Evolutionary conservation across 306 rosid genomes (phyloP).

Genomic region (Sicyos edulis): DNA sequence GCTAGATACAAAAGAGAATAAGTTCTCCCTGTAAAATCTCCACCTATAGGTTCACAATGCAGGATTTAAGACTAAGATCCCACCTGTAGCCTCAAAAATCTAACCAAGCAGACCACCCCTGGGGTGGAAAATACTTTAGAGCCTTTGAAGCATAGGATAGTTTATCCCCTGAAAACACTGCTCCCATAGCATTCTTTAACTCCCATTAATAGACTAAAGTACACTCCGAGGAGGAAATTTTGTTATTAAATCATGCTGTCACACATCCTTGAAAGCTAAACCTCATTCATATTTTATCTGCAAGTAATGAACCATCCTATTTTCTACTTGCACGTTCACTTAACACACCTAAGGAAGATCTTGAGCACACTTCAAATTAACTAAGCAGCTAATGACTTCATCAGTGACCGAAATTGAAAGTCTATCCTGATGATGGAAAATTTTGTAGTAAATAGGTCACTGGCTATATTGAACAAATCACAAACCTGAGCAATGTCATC

Average conservation of each 20-base stretch:
- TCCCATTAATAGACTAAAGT: background rate
- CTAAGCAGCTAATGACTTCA: background rate
- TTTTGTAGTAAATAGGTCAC: background rate
- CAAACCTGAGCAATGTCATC: slow-evolving; percentile 57
- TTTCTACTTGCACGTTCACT: background rate
- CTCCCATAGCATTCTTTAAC: background rate
- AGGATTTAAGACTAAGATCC: background rate
- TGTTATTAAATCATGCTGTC: background rate
- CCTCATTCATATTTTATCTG: background rate
- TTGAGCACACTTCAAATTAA: background rate
- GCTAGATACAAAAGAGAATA: background rate
- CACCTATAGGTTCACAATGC: background rate
- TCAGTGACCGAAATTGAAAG: background rate
- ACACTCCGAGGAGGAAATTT: background rate
- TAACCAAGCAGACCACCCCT: background rate
- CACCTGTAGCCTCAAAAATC: background rate
- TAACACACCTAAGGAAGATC: background rate
- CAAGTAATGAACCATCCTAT: background rate
- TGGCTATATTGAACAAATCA: background rate
- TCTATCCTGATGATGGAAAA: background rate
- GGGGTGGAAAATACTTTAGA: background rate
- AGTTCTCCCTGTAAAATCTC: background rate
- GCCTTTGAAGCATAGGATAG: background rate
- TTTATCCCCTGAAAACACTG: background rate
- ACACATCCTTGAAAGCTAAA: background rate